phyloP scores from a whole-genome alignment of 441 rosid species.

The Isatis lusitanica region DNA sequence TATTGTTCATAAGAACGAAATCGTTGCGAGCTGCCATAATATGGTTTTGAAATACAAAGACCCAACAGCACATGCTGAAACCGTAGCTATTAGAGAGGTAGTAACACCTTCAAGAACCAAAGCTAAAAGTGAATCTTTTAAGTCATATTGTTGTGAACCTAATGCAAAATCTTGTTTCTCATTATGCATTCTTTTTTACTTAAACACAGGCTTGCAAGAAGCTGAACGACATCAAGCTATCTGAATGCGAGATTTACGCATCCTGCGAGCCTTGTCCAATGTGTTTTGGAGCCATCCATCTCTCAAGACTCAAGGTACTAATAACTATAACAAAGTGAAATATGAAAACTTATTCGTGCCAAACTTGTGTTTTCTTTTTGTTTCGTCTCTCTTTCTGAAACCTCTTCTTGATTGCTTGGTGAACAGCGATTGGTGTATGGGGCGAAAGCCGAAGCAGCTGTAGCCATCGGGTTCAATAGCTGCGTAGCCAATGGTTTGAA shows the following conservation, averaged over 20 bases:
- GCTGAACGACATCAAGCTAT: constrained; percentile 54
- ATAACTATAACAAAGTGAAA: background rate
- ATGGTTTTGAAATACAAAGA: constrained; percentile 64
- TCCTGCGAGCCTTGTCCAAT: constrained; percentile 89
- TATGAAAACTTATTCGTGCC: background rate
- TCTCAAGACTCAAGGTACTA: constrained; percentile 59
- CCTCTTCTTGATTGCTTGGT: background rate
- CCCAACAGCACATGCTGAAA: constrained; percentile 83
- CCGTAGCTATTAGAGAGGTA: constrained; percentile 75
- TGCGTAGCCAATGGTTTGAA: constrained; percentile 53
- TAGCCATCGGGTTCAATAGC: constrained; percentile 53
- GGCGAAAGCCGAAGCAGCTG: constrained; percentile 64
- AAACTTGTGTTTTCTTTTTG: background rate
- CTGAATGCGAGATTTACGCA: constrained; percentile 67
- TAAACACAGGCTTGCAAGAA: constrained; percentile 66
- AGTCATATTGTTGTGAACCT: background rate
- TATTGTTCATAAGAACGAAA: constrained; percentile 52
- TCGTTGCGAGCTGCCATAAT: constrained; percentile 70
- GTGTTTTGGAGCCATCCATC: constrained; percentile 82
- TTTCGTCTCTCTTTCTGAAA: background rate
- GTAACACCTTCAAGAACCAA: constrained; percentile 1
- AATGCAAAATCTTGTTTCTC: background rate
- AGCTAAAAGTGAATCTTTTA: background rate
- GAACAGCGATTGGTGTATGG: constrained; percentile 59
- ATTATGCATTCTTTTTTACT: background rate